Conservation (phyloP, 2,329 filamentous ascomycete genomes). For the Myriosclerotinia duriaeana region DNA sequence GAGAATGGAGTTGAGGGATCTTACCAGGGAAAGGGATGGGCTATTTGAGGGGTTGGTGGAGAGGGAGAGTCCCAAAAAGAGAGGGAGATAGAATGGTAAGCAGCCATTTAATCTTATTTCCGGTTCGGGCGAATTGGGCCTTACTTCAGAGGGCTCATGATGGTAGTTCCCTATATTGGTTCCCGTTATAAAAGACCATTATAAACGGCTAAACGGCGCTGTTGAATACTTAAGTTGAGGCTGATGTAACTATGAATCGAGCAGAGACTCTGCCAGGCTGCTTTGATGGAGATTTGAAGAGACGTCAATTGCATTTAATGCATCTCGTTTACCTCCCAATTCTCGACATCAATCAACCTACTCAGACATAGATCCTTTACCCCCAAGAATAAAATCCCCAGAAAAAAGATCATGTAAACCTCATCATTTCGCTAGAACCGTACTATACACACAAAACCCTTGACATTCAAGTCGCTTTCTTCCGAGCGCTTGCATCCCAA, state of each 20-base stretch:
- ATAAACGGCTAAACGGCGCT: no score
- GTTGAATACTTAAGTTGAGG: neutral
- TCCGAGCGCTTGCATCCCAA: neutral
- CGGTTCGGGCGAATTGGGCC: neutral
- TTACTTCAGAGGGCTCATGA: neutral
- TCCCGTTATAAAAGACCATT: no score
- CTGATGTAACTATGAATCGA: neutral
- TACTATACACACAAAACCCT: conserved; percentile 14
- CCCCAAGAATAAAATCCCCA: neutral
- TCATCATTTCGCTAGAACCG: conserved; percentile 10
- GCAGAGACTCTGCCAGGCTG: neutral
- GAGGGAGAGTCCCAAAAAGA: conserved; percentile 53
- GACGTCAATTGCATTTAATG: neutral
- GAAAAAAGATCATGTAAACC: conserved; percentile 1
- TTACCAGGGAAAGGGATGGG: conserved; percentile 65
- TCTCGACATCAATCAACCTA: neutral
- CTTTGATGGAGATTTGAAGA: neutral
- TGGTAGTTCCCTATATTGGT: neutral
- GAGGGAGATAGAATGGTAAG: neutral
- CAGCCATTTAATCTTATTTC: neutral
- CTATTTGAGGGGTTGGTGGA: conserved; percentile 74
- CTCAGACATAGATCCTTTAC: neutral
- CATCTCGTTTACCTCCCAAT: neutral
- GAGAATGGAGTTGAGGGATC: conserved; percentile 59
- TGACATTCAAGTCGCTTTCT: neutral